These are phyloP conservation scores for Tuctoria greenei DNA, from an alignment of 176 grass and related monocot species.

Conservation along the genomic window DNA sequence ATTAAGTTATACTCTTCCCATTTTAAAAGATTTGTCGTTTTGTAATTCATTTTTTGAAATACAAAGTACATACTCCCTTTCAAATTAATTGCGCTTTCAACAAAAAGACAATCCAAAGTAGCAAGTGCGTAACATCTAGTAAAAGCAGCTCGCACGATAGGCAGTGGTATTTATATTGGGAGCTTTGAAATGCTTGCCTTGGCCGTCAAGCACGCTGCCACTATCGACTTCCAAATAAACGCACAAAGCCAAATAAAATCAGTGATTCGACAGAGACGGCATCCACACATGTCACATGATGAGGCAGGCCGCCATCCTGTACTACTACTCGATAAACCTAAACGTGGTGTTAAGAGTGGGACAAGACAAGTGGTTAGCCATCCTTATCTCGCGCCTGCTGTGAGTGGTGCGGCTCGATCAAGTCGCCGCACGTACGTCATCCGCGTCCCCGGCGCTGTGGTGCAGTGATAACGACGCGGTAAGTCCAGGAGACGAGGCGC, in stretches of 20 bases:
- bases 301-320: slow-evolving; percentile 19
- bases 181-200: neutral
- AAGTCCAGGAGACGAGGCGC: too few species aligned
- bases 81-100: too few species aligned
- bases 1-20: too few species aligned
- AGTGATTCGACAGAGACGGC: neutral
- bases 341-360: neutral
- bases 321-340: too few species aligned
- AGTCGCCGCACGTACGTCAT: neutral
- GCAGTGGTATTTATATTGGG: too few species aligned
- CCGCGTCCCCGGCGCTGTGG: neutral
- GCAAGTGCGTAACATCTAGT: too few species aligned
- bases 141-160: neutral
- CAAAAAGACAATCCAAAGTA: too few species aligned
- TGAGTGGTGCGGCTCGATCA: neutral
- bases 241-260: neutral
- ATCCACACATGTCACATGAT: neutral
- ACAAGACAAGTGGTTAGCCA: neutral
- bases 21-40: too few species aligned
- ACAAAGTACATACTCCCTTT: too few species aligned
- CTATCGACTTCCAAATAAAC: neutral
- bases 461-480: too few species aligned
- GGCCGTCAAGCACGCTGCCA: neutral
- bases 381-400: slow-evolving; percentile 24
- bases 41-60: too few species aligned